Evolutionary conservation across 345 rosid species (phyloP).

Genomic region (Gossypium bickii): DNA sequence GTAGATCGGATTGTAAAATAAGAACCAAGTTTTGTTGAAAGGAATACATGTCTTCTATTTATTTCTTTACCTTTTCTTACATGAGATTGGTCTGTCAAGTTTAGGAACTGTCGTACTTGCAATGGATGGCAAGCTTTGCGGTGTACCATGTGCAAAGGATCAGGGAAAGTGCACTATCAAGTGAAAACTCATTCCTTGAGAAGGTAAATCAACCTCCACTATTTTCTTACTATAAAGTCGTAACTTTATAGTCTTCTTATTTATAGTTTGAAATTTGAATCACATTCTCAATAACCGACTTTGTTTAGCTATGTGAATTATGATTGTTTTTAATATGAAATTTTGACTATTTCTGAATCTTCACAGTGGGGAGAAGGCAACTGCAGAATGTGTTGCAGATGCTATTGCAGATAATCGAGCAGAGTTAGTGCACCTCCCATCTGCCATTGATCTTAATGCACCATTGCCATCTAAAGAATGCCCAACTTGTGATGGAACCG

Average conservation of each 20-base stretch:
- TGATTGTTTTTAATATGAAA: not conserved
- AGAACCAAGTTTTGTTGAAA: not conserved
- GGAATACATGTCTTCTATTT: not conserved
- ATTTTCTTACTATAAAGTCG: not conserved
- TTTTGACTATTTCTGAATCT: conserved; percentile 16
- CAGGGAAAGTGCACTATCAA: conserved; percentile 80
- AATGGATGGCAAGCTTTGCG: conserved; percentile 88
- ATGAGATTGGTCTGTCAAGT: conserved; percentile 14
- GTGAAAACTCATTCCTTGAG: conserved; percentile 67
- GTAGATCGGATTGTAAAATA: not conserved
- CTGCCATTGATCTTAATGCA: conserved; percentile 50
- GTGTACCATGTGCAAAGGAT: conserved; percentile 89
- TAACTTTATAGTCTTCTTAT: not conserved
- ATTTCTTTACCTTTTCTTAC: conserved; percentile 4
- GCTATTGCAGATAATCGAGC: conserved; percentile 84
- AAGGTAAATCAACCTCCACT: conserved; percentile 42
- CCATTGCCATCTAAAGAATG: conserved; percentile 88
- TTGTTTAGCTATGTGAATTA: conserved; percentile 6
- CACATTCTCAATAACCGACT: not conserved
- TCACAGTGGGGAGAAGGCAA: conserved; percentile 86
- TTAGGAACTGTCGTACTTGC: conserved; percentile 78
- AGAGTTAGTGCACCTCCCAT: conserved; percentile 81
- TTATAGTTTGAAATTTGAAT: not conserved
- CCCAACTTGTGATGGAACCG: conserved; percentile 89
- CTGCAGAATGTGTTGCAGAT: conserved; percentile 70